Evolutionary conservation across 495 filamentous ascomycete species (phyloP), one percentile per base, ranked within the genome.

Genomic region (Penicillium simplicissimum): DNA sequence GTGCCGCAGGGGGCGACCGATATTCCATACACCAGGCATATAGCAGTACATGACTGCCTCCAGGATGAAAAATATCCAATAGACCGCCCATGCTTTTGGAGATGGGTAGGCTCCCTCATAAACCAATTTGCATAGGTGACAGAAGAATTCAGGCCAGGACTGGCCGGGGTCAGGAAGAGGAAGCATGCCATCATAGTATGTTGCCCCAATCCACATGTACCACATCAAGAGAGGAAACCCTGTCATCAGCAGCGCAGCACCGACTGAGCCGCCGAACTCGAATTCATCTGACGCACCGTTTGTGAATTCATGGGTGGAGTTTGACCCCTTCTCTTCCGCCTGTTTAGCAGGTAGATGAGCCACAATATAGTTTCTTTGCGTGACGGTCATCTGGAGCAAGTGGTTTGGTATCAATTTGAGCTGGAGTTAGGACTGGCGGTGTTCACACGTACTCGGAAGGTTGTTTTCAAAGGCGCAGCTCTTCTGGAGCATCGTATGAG

Each of bases 121-220:
- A 11, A 47, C 42, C 17, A 47, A 11, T 19, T 47, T 14, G 42
- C 42, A 47, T 3, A 47, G n/a, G 11, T 47, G 42, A 47, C 42
- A 11, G 42, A 4, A 4, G 10, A 96, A 97, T 0, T 91, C 85
- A 13, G 54, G 31, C 52, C 83, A 78, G 59, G 78, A 81, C 76
- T 97, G 81, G 31, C 80, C 85, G 14, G 75, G 37, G n/a, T 76
- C 73, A 10, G 86, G 91, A 35, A 77, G 69, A 10, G 94, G 94
- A 25, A 93, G 76, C 58, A 88, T 83, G 49, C 92, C 92, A 71
- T 90, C 79, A 74, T 96, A 98, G 74, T 92, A 91, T 10, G 86
- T 91, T 11, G 93, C 89, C 31, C 94, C 94, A 70, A 96, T 87
- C 90, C 90, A 98, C 91, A 97, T 93, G 78, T 96, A 97, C 80